Base-by-base conservation (phyloP, 179 eudicot species). In the Heliamphora pulchella region DNA sequence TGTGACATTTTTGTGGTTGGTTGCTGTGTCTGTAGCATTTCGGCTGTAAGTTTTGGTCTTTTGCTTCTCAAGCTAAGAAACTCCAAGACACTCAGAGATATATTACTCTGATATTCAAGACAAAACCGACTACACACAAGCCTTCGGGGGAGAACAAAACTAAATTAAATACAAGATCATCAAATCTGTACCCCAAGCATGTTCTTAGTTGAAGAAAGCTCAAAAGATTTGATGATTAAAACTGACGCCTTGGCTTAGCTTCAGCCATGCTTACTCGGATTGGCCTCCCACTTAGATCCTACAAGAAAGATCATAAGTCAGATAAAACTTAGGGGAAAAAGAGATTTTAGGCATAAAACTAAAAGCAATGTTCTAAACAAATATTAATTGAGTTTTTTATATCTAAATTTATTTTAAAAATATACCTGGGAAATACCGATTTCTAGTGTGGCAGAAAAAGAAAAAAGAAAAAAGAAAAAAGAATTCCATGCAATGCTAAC, bases 231-330 rank as follows among this genome's bases (percentile, higher is more conserved):
- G 47, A 39, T 2, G 5, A 51, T 86, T 76, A 91, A 87, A 88
- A 89, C 39, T 72, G 84, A 62, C 94, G 93, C 86, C 86, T 87
- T 53, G 86, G 92, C 78, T 90, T 92, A 64, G 90, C 84, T 87
- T 92, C 98, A 20, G 99, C 99, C 72, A 81, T 82, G 81, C 88
- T 85, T 55, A 96, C 98, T 71, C 98, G 92, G 74, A 96, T 94
- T 67, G 86, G 39, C 86, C 99, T 88, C 39, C 99, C 99, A 43
- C 86, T 80, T 5, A 96, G 80, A 81, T 96, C 99, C 99, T 96
- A 87, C 86, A 91, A 78, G 59, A 83, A 14, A 78, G 51, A 57
- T 39, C 46, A 48, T 14, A 71, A 10, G 47, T 74, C 8, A 50
- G 55, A 39, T 43, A 5, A 73, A 81, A 44, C 53, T 31, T 31